Evolutionary conservation across 306 rosid species (phyloP).

Genomic region (Glycine soja): DNA sequence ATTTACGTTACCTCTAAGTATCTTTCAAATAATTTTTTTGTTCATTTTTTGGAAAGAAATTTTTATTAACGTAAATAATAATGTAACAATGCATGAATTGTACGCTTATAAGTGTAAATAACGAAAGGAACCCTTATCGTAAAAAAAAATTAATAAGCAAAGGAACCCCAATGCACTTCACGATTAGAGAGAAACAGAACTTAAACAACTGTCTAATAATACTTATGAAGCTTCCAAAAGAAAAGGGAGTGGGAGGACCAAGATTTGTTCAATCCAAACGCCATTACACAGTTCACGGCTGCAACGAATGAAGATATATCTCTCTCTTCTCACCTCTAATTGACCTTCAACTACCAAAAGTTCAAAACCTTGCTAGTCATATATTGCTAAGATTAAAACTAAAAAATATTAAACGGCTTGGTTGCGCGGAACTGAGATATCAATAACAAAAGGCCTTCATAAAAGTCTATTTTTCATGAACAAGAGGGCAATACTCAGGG

Average conservation of each 20-base stretch:
- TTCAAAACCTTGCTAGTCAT: conserved; percentile 30
- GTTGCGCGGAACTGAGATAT: conserved; percentile 27
- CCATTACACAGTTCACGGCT: too few relatives aligned
- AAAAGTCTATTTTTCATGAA: conserved; percentile 69
- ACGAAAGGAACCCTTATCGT: too few relatives aligned
- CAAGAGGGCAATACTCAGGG: conserved; percentile 85
- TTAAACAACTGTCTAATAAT: neutral
- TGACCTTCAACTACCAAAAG: conserved; percentile 16
- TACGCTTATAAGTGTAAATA: neutral
- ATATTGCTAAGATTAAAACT: conserved; percentile 29
- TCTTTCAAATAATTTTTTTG: neutral
- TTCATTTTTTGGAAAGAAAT: neutral
- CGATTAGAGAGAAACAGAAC: neutral
- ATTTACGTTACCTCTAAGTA: neutral
- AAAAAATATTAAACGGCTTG: conserved; percentile 37
- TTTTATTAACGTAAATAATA: conserved; percentile 8
- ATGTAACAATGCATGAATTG: neutral
- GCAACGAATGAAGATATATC: neutral
- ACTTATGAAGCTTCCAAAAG: neutral
- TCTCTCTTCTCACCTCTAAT: conserved; percentile 2
- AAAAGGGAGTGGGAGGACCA: neutral
- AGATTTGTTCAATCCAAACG: too few relatives aligned
- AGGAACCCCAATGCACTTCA: neutral
- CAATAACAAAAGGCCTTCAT: conserved; percentile 35
- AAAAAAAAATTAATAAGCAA: neutral